Evolutionary conservation across 2,329 filamentous ascomycete species (phyloP), one percentile per base, ranked within the genome.

Genomic region (Apiospora pterosperma): DNA sequence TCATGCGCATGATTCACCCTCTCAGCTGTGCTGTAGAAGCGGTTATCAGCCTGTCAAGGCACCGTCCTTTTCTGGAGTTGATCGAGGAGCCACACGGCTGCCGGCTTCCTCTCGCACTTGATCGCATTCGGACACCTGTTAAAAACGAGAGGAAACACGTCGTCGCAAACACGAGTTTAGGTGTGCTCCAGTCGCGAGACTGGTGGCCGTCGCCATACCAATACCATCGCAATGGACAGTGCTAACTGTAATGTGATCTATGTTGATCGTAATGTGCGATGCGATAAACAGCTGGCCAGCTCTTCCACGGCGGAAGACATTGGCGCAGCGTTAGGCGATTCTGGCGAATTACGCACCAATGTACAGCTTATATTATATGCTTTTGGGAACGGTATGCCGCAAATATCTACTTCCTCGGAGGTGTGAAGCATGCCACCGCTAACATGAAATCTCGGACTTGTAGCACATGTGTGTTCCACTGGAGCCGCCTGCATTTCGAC

Each of bases 241-340:
- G 80, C 82, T 72, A 78, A 79, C 65, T 87, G 84, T 74, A 84
- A 87, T 74, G 81, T 88, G 69, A 84, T 88, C 67, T 88, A 88
- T 69, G 84, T 88, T 70, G 84, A 87, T 77, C 83, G 83, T 71
- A 78, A 80, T 66, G 81, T 85, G 67, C 77, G 76, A 69, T 75
- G 81, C 66, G 80, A 85, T 70, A 78, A 82, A 64, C 72, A 80
- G 61, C 74, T 85, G 44, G 42, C 68, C 41, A 68, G 70, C 44
- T 68, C 69, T 42, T 67, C 71, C 52, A 63, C 65, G 62, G 63
- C 65, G 23, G 66, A 69, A 41, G 75, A 76, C 65, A 76, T 77
- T 72, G 78, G 80, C 63, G 69, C 73, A 16, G 77, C 78, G 36
- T 38, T 75, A 31, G 67, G 64, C 28, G 73, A 76, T 63, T 69